phyloP scores from a whole-genome alignment of 805 yeast species.

The Teunomyces gatunensis region DNA sequence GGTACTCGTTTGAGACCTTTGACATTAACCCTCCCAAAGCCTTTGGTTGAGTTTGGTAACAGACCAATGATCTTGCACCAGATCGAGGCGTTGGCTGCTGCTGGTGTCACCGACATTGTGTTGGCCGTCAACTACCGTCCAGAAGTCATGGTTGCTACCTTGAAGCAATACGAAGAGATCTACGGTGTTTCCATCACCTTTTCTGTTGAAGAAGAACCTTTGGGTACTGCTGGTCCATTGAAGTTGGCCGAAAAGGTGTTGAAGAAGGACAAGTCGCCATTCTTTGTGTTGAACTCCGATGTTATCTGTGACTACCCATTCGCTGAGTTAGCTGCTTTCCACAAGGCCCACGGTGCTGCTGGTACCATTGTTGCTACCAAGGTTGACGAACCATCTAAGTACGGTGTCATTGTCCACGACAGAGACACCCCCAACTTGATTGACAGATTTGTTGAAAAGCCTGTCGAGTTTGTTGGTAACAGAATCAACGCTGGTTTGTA shows the following conservation, averaged over 20 bases:
- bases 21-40: slow-evolving; percentile 92
- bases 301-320: slow-evolving; percentile 99
- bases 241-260: slow-evolving; percentile 93
- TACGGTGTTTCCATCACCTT: slow-evolving; percentile 95
- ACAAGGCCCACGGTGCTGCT: slow-evolving; percentile 91
- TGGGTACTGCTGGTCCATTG: slow-evolving; percentile 99
- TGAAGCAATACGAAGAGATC: slow-evolving; percentile 89
- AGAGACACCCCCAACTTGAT: slow-evolving; percentile 92
- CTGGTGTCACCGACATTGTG: slow-evolving; percentile 98
- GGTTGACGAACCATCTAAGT: slow-evolving; percentile 99
- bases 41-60: slow-evolving; percentile 96
- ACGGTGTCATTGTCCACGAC: slow-evolving; percentile 99
- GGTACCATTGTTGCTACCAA: slow-evolving; percentile 99
- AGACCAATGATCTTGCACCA: slow-evolving; percentile 99
- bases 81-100: slow-evolving; percentile 95
- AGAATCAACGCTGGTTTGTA: slow-evolving; percentile 99
- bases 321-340: slow-evolving; percentile 87
- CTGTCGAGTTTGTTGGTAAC: slow-evolving; percentile 98
- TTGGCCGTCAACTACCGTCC: slow-evolving; percentile 99
- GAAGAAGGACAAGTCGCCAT: slow-evolving; percentile 93
- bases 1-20: slow-evolving; percentile 99
- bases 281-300: slow-evolving; percentile 96
- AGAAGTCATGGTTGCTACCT: slow-evolving; percentile 95
- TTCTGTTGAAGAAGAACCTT: slow-evolving; percentile 98
- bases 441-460: slow-evolving; percentile 98